Evolutionary conservation across 2,329 filamentous ascomycete genomes (phyloP), one percentile per base, ranked within the genome.

Genomic region (Pseudogymnoascus sp.): DNA sequence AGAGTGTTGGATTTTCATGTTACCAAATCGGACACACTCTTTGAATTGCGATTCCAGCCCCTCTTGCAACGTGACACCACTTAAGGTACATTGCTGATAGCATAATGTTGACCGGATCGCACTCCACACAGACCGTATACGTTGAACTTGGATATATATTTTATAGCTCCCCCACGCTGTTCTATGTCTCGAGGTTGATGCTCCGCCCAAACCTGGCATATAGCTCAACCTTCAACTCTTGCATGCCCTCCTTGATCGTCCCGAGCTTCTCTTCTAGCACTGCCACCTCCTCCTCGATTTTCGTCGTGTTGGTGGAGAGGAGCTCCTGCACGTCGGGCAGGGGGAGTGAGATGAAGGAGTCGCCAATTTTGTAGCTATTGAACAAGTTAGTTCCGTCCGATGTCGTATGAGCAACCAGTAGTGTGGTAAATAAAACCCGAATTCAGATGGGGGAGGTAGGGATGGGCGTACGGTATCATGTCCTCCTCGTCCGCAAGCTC

Each of bases 401-500:
- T 6, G 2, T 20, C 25, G 3, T 7, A 35, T 6, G 25, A 6
- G 25, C 2, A 33, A 14, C 7, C 12, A 33, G 2, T 8, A 20
- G n/a, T 3, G 28, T n/a, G 28, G 9, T 14, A 20, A 53, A 11
- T 20, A 53, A 9, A 12, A 18, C 15, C 9, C 5, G 1, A 53
- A 5, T 35, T 18, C 15, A 33, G n/a, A 28, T 6, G 2, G 5
- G 6, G n/a, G 9, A 38, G 8, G 33, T 38, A 35, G 22, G 9
- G 18, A 58, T 1, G 25, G 22, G 77, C 87, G 73, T 82, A 97
- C 89, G 90, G 92, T 20, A 99, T 86, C 70, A 89, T 86, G 60
- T 96, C 91, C 68, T 97, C 93, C 74, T 99, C 94, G 73, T 97
- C 93, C 59, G 91, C 90, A 15, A 99, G 84, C 76, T 99, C 94